phyloP scores from a whole-genome alignment of 305 asterid species.

The Nicotiana rustica region DNA sequence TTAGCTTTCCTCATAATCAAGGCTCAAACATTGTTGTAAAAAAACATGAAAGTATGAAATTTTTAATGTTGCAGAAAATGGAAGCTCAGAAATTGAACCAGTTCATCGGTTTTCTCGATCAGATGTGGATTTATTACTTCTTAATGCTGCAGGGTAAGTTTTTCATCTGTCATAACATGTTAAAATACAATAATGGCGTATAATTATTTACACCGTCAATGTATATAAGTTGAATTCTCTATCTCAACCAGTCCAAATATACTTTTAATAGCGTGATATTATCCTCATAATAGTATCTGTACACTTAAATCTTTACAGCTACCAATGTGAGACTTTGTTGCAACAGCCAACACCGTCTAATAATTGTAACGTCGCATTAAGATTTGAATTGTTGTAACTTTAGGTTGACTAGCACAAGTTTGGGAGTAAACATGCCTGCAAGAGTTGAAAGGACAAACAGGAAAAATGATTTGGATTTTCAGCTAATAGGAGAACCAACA shows the following conservation, averaged over 20 bases:
- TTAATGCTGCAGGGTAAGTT: slow-evolving; percentile 73
- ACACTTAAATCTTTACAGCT: too few species aligned
- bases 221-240: neutral
- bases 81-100: slow-evolving; percentile 60
- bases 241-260: neutral
- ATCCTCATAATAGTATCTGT: too few species aligned
- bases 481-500: slow-evolving; percentile 74
- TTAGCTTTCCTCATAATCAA: slow-evolving; percentile 4
- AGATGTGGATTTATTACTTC: slow-evolving; percentile 65
- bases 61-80: slow-evolving; percentile 52
- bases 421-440: slow-evolving; percentile 83
- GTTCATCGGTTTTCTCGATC: slow-evolving; percentile 63
- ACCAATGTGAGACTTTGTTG: too few species aligned
- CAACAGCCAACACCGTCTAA: too few species aligned
- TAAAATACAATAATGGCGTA: neutral
- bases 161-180: neutral
- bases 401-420: slow-evolving; percentile 69
- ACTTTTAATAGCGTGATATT: too few species aligned
- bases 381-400: neutral
- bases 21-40: neutral
- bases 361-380: neutral
- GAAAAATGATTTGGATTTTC: slow-evolving; percentile 50
- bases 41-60: neutral
- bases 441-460: slow-evolving; percentile 72
- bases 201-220: neutral